phyloP scores from a whole-genome alignment of 2,329 filamentous ascomycete genomes.

The Aureobasidium sp. region DNA sequence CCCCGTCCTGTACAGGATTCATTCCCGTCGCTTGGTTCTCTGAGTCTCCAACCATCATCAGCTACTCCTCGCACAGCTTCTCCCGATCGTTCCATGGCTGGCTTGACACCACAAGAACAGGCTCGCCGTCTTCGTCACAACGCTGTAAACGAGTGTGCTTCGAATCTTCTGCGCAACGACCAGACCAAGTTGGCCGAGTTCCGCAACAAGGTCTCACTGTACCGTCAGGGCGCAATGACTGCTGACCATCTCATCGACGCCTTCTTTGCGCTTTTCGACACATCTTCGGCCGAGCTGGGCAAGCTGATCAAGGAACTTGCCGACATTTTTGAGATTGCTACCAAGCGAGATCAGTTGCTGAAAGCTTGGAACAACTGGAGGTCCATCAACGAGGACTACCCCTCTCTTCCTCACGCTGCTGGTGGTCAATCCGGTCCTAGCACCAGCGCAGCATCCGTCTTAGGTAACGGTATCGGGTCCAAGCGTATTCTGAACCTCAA shows the following conservation, averaged over 20 bases:
- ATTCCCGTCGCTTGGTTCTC: conserved; percentile 9
- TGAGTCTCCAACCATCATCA: conserved; percentile 17
- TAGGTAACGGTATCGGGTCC: conserved; percentile 46
- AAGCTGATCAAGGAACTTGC: conserved; percentile 86
- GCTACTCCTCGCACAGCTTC: conserved; percentile 29
- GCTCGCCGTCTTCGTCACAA: conserved; percentile 71
- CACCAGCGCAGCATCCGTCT: conserved; percentile 42
- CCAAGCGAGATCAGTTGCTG: conserved; percentile 63
- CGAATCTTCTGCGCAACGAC: conserved; percentile 71
- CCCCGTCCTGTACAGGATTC: conserved; percentile 24
- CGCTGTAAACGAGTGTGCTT: conserved; percentile 77
- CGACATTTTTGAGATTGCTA: conserved; percentile 79
- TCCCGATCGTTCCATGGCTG: conserved; percentile 24
- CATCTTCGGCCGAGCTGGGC: conserved; percentile 68
- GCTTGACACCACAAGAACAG: conserved; percentile 65
- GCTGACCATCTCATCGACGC: conserved; percentile 73
- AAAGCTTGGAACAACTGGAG: conserved; percentile 93
- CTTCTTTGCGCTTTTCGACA: conserved; percentile 79
- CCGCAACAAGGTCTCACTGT: conserved; percentile 69
- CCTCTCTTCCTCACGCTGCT: conserved; percentile 67
- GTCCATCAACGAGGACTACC: conserved; percentile 92
- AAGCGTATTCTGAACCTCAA: conserved; percentile 58
- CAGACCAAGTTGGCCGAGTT: conserved; percentile 66
- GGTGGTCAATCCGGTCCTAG: conserved; percentile 49
- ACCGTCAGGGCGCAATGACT: conserved; percentile 58